Base-by-base conservation (phyloP, 495 filamentous ascomycete genomes). In the Staphylotrichum longicolle region DNA sequence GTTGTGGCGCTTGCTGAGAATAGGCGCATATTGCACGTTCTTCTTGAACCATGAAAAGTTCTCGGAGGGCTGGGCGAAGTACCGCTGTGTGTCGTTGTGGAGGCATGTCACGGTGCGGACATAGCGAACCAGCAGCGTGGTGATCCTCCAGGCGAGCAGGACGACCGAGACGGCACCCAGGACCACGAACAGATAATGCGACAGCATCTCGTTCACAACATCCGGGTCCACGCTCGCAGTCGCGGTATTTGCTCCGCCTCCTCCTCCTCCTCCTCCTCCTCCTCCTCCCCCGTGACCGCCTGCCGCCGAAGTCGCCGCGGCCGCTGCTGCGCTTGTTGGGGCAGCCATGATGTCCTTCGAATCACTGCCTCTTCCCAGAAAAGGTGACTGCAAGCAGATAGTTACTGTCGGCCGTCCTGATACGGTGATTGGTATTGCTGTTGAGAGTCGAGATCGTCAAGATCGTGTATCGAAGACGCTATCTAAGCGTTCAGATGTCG, bases 1-100 rank as follows among this genome's bases (percentile, higher is more conserved):
- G 66, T 97, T 96, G 72, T 97, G 94, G 66, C 93, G 81, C 67
- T 93, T 91, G 34, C 80, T 82, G 64, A 88, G 85, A 30, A 98
- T 73, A 20, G 94, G 94, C 5, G 94, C 84, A 67, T 93, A 93
- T 1, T 94, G 75, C 3, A 98, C 50, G 65, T 94, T 82, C 62
- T 86, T 88, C 80, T 98, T 96, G 54, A 95, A 72, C 77, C 82
- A 70, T 80, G 83, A 87, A 82, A 88, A 78, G 51, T 78, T 72
- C 11, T 63, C 59, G 10, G 77, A 76, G 3, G 81, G 71, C 4
- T 64, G 68, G 7, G 78, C 74, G 58, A 82, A 87, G 66, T 81
- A 88, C 64, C 65, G 70, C 68, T 77, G 90, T 70, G 70, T 85
- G 70, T 83, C 91, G 84, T 76, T 86, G 68, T 81, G 77, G 46